A percentile compares a stretch with the other conserved stretches of the same genome.
phyloP scores from a whole-genome alignment of 768 basidiomycete genomes.

The Pleurotus platypus region DNA sequence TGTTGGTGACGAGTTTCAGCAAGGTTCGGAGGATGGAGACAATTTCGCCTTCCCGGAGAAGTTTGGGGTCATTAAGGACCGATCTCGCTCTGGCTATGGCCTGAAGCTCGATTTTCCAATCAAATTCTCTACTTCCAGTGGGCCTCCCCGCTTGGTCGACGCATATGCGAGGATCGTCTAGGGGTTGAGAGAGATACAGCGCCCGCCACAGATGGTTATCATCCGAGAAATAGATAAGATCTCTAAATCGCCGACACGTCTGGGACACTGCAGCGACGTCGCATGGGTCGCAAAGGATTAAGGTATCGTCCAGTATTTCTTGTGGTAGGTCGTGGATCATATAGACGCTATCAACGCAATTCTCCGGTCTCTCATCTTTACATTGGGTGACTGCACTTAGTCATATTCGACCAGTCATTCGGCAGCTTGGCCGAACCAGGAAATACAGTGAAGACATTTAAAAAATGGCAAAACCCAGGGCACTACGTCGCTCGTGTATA shows the following conservation, averaged over 20 bases:
- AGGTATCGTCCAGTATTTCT: conserved; percentile 58
- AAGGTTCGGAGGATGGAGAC: conserved; percentile 42
- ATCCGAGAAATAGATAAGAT: conserved; percentile 40
- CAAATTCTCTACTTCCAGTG: conserved; percentile 19
- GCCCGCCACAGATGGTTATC: conserved; percentile 58
- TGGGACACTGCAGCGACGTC: conserved; percentile 54
- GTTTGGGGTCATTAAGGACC: conserved; percentile 30
- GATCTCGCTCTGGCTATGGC: conserved; percentile 51
- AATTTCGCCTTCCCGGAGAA: conserved; percentile 41
- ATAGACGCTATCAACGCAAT: not conserved
- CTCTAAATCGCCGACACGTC: conserved; percentile 39
- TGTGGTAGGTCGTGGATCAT: conserved; percentile 41
- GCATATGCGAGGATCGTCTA: conserved; percentile 63
- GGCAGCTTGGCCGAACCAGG: not conserved
- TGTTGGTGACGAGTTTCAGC: conserved; percentile 41
- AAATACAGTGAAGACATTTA: conserved; percentile 12
- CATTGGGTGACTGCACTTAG: not conserved
- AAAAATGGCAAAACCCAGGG: conserved; percentile 15
- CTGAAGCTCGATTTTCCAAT: conserved; percentile 57
- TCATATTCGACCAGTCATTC: not conserved
- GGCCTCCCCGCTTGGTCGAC: conserved; percentile 30
- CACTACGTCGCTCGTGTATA: conserved; percentile 29
- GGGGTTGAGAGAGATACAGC: conserved; percentile 57
- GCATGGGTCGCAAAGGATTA: conserved; percentile 55
- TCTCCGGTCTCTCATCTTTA: not conserved